A percentile compares a stretch with the other conserved stretches of the same genome.
Conservation (phyloP, 2,329 filamentous ascomycete genomes). For the Albifimbria verrucaria region DNA sequence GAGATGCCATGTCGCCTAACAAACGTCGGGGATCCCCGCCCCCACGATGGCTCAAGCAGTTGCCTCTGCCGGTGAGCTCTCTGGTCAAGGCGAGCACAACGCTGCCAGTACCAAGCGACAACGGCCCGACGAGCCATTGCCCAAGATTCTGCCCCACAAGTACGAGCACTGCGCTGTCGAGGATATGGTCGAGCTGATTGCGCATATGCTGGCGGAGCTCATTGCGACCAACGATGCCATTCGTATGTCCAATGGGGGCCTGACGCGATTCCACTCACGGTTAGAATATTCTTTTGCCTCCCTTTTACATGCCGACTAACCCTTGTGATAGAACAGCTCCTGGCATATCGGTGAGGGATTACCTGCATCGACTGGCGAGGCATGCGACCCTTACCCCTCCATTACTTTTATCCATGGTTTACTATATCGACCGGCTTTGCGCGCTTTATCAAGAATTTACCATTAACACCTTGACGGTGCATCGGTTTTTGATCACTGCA, state of each 20-base stretch:
- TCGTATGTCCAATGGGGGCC: slow-evolving; percentile 65
- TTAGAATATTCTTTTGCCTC: slow-evolving; percentile 32
- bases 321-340: slow-evolving; percentile 57
- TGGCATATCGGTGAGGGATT: slow-evolving; percentile 91
- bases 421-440: slow-evolving; percentile 95
- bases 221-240: slow-evolving; percentile 94
- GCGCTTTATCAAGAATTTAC: slow-evolving; percentile 91
- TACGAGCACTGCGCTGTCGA: slow-evolving; percentile 82
- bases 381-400: slow-evolving; percentile 92
- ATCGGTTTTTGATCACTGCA: slow-evolving; percentile 94
- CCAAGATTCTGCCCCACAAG: slow-evolving; percentile 62
- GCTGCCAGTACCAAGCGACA: slow-evolving; percentile 45
- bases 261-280: slow-evolving; percentile 95
- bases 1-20: slow-evolving; percentile 23
- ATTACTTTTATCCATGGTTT: slow-evolving; percentile 96
- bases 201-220: slow-evolving; percentile 92
- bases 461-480: slow-evolving; percentile 92
- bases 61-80: slow-evolving; percentile 19
- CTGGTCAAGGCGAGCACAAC: slow-evolving; percentile 13
- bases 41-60: slow-evolving; percentile 25
- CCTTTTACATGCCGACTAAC: slow-evolving; percentile 16
- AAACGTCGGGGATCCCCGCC: slow-evolving; percentile 28
- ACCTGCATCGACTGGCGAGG: slow-evolving; percentile 85
- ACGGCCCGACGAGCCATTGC: slow-evolving; percentile 45
- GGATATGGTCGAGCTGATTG: slow-evolving; percentile 85